Conservation (phyloP, 2,329 filamentous ascomycete species). For the Microcyclospora tardicrescens region DNA sequence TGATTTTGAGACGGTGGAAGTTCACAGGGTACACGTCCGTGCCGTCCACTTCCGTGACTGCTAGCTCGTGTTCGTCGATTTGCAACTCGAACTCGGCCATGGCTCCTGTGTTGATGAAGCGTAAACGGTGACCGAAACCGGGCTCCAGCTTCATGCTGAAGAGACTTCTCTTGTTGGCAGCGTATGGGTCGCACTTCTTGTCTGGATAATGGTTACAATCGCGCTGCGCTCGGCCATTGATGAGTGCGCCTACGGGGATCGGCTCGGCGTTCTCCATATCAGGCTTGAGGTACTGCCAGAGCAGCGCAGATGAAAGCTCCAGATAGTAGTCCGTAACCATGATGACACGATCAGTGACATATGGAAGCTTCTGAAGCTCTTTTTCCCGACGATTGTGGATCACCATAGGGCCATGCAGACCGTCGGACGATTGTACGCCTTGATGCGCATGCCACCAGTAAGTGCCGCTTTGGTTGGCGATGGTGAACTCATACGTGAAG, state of each 20-base stretch:
- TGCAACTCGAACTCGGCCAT: slow-evolving; percentile 55
- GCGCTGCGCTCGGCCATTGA: slow-evolving; percentile 29
- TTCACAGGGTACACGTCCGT: slow-evolving; percentile 44
- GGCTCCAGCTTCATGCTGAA: slow-evolving; percentile 26
- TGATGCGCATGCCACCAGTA: slow-evolving; percentile 54
- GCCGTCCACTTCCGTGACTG: slow-evolving; percentile 54
- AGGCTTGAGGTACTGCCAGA: slow-evolving; percentile 41
- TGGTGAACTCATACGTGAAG: slow-evolving; percentile 51
- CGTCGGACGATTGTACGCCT: slow-evolving; percentile 46
- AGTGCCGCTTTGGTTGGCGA: slow-evolving; percentile 30
- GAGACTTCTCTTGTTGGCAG: slow-evolving; percentile 12
- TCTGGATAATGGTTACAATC: slow-evolving; percentile 26
- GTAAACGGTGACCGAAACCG: slow-evolving; percentile 42
- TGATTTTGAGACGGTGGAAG: slow-evolving; percentile 47
- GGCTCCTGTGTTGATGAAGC: slow-evolving; percentile 51
- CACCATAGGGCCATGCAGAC: slow-evolving; percentile 48
- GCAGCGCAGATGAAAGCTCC: slow-evolving; percentile 34
- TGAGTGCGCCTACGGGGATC: slow-evolving; percentile 31
- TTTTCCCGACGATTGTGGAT: slow-evolving; percentile 40
- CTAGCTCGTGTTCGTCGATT: slow-evolving; percentile 50
- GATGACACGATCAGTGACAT: slow-evolving; percentile 45
- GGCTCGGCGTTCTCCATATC: slow-evolving; percentile 44
- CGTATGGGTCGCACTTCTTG: slow-evolving; percentile 24
- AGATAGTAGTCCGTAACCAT: slow-evolving; percentile 59
- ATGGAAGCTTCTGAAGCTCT: slow-evolving; percentile 27